Percentiles rank a stretch among this genome's conserved stretches.
phyloP scores from a whole-genome alignment of 2,329 filamentous ascomycete genomes.

The Graphilbum ipis-grandicollis region DNA sequence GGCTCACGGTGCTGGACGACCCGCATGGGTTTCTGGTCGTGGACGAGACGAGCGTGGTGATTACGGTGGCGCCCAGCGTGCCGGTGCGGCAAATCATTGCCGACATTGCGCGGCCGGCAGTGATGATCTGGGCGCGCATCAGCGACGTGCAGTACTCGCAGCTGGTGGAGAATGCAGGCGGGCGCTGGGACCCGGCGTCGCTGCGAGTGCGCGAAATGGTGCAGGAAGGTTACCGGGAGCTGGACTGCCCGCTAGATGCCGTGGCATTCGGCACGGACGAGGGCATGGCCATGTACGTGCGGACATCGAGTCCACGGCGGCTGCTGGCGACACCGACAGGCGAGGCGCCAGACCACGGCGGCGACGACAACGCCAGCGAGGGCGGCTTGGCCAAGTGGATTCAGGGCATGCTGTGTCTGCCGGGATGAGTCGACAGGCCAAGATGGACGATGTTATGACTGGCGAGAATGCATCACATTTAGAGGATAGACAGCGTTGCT shows the following conservation, averaged over 20 bases:
- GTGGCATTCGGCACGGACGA: constrained; percentile 6
- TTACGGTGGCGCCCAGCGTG: constrained; percentile 12
- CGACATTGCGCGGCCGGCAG: constrained; percentile 16
- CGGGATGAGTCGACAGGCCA: too few relatives aligned
- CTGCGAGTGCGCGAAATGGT: constrained; percentile 8
- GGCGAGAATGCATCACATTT: too few relatives aligned
- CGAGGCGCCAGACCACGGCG: neutral
- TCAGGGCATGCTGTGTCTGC: too few relatives aligned
- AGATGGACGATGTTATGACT: too few relatives aligned
- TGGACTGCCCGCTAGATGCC: constrained; percentile 5
- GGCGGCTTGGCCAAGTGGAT: too few relatives aligned
- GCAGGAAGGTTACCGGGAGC: constrained; percentile 4
- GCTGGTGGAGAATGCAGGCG: constrained; percentile 5
- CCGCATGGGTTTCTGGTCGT: constrained; percentile 16
- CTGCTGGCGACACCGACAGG: too few relatives aligned
- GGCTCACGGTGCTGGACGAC: constrained; percentile 14
- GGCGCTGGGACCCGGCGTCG: constrained; percentile 7
- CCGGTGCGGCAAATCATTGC: constrained; percentile 16
- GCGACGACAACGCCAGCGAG: neutral
- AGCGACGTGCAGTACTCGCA: neutral
- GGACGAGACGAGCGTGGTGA: constrained; percentile 13
- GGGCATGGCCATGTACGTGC: constrained; percentile 7
- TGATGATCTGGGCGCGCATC: constrained; percentile 12
- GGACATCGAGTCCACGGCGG: neutral
- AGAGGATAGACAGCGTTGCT: too few relatives aligned